Evolutionary conservation across 345 rosid genomes (phyloP), one percentile per base, ranked within the genome.

Genomic region (Alliaria petiolata): DNA sequence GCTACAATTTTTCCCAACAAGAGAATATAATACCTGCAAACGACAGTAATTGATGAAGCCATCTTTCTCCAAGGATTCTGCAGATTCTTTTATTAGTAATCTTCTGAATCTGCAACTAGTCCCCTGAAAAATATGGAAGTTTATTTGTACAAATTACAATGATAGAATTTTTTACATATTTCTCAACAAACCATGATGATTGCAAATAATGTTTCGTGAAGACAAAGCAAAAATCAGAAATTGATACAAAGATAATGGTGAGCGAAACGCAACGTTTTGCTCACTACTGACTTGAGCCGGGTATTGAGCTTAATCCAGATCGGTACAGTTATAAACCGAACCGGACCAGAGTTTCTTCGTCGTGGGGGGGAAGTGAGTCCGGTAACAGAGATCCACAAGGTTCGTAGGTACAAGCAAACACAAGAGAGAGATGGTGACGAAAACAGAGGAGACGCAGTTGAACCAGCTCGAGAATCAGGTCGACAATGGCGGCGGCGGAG

Each of bases 1-100:
- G n/a, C n/a, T n/a, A n/a, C n/a, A n/a, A n/a, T n/a, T n/a, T n/a
- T n/a, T n/a, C 77, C 49, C 36, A 57, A 26, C n/a, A 58, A 15
- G 59, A 8, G 17, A 54, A 43, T 20, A 76, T n/a, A n/a, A 45
- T 83, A 91, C 99, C 72, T 95, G 99, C 82, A 95, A 81, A 72
- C 99, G 98, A 75, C 89, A 92, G 83, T 92, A 95, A 82, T 95
- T 95, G 80, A 95, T 85, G 76, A 92, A 95, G 46, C 99, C 99
- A 81, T 72, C 65, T 75, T 72, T 84, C 74, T 96, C 99, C 74
- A 95, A 81, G 69, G 93, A 83, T 43, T 85, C 89, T 51, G 88
- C 85, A 52, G 97, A 85, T 55, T 83, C 83, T 80, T 78, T 87
- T 30, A 95, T 84, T n/a, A 22, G 25, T 22, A 22, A 22, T 22